Percentiles rank a stretch among this genome's conserved stretches.
Conservation (phyloP, 257 asterid species). For the Gentiana macrophylla region DNA sequence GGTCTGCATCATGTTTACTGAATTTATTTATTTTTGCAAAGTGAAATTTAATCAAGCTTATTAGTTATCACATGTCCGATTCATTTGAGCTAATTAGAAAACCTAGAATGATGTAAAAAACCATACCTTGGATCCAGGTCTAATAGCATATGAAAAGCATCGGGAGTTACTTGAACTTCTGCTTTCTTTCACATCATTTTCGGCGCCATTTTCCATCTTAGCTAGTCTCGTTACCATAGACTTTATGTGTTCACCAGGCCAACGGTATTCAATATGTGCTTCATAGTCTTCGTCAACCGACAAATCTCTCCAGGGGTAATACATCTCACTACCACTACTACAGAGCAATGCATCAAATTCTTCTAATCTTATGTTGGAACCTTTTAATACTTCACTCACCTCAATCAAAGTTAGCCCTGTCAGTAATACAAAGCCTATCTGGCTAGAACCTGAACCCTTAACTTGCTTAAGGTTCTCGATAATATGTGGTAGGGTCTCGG, state of each 20-base stretch:
- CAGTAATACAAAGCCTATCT: constrained; percentile 44
- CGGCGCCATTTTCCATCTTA: constrained; percentile 26
- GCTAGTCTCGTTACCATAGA: constrained; percentile 37
- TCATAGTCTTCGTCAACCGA: constrained; percentile 43
- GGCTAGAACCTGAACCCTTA: constrained; percentile 29
- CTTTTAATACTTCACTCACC: constrained; percentile 32
- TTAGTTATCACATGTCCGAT: constrained; percentile 4
- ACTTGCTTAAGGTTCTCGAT: constrained; percentile 46
- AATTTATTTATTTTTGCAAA: background rate
- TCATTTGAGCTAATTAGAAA: constrained; percentile 2
- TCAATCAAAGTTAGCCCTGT: constrained; percentile 45
- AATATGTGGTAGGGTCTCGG: constrained; percentile 28
- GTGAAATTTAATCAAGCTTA: background rate
- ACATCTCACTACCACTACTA: constrained; percentile 57
- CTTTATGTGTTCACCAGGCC: constrained; percentile 56
- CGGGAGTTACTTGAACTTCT: constrained; percentile 30
- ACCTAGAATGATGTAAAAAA: constrained; percentile 8
- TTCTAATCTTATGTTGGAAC: constrained; percentile 25
- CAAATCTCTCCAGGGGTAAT: constrained; percentile 54
- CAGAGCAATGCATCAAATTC: constrained; percentile 53
- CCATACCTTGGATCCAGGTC: constrained; percentile 43
- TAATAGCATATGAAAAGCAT: constrained; percentile 51
- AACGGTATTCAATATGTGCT: constrained; percentile 48
- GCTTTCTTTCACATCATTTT: constrained; percentile 31
- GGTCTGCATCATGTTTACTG: constrained; percentile 20